phyloP scores from a whole-genome alignment of 345 rosid species.

The Sonneratia alba region DNA sequence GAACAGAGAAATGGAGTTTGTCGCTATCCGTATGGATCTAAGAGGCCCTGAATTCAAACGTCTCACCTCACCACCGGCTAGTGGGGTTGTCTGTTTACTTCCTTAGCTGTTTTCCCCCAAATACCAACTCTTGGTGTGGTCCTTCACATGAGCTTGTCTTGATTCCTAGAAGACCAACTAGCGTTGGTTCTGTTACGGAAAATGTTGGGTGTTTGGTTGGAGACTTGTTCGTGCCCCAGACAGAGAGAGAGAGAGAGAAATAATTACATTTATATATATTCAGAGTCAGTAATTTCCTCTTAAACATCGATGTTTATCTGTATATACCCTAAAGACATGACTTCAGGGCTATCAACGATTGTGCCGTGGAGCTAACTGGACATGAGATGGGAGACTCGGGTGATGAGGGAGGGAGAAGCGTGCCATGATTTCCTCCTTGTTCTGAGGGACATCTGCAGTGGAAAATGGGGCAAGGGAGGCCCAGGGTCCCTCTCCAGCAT shows the following conservation, averaged over 20 bases:
- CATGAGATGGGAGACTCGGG: constrained; percentile 8
- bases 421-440: constrained; percentile 64
- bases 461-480: constrained; percentile 39
- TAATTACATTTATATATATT: no score
- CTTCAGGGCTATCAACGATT: no score
- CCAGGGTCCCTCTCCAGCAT: constrained; percentile 18
- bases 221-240: no score
- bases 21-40: no score
- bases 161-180: not conserved
- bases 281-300: no score
- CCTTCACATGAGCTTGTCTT: constrained; percentile 2
- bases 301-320: no score
- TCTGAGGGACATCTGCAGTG: constrained; percentile 21
- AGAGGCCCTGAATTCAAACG: no score
- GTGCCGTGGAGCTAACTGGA: not conserved
- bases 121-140: not conserved
- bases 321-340: no score
- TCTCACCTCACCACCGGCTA: no score
- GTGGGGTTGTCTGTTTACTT: no score
- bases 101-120: no score
- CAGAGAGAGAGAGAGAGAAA: not conserved
- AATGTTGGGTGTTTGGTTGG: not conserved
- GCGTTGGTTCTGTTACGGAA: not conserved
- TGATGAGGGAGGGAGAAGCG: constrained; percentile 3
- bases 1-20: no score